These are phyloP conservation scores for Cutaneotrichosporon dermatis DNA, from an alignment of 1,284 basidiomycete species.

Conservation along the genomic window DNA sequence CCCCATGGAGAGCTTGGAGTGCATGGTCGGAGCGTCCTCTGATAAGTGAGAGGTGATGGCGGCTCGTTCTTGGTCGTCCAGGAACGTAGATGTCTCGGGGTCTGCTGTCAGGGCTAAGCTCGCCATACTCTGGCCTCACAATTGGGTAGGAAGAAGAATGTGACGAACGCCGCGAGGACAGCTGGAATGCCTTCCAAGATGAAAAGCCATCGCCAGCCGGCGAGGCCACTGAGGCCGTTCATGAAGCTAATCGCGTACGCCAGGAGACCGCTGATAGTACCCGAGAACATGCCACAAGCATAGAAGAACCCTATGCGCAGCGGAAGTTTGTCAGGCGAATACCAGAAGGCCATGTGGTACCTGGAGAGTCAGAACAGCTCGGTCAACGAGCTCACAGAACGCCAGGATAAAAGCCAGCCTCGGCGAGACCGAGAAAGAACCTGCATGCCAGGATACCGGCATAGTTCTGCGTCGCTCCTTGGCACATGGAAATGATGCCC, in stretches of 20 bases:
- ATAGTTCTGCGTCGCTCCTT: conserved; percentile 23
- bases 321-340: conserved; percentile 23
- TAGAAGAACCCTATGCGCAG: conserved; percentile 23
- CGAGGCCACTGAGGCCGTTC: conserved; percentile 23
- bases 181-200: conserved; percentile 51
- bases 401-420: conserved; percentile 35
- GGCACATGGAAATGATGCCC: conserved; percentile 12
- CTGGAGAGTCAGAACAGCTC: too few relatives aligned
- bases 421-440: conserved; percentile 40
- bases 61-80: neutral
- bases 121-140: conserved; percentile 16
- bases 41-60: conserved; percentile 6
- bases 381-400: conserved; percentile 19
- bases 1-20: neutral
- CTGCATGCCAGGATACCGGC: conserved; percentile 33
- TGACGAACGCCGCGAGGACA: conserved; percentile 40
- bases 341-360: conserved; percentile 35
- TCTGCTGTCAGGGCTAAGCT: neutral
- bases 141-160: conserved; percentile 52
- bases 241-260: conserved; percentile 34
- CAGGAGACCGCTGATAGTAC: conserved; percentile 32
- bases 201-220: conserved; percentile 47
- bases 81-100: conserved; percentile 7
- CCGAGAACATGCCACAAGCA: conserved; percentile 18
- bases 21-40: conserved; percentile 3